Evolutionary conservation across 2,329 filamentous ascomycete species (phyloP).

Genomic region (Fusarium sterilihyphosum): DNA sequence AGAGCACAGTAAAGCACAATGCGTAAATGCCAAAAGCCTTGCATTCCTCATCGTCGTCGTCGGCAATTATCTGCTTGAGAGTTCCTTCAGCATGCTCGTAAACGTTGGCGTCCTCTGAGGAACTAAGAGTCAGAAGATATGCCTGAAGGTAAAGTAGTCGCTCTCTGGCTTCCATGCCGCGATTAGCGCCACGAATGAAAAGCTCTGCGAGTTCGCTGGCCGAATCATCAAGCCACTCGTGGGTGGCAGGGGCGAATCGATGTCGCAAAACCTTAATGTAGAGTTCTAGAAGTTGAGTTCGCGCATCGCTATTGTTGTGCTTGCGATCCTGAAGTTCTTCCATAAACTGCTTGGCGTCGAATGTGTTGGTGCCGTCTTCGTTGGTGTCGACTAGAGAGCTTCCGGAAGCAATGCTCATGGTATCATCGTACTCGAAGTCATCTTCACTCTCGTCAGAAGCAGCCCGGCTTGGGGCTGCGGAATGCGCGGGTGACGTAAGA

Average conservation of each 20-base stretch:
- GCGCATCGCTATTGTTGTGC: slow-evolving; percentile 76
- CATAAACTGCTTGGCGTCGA: slow-evolving; percentile 71
- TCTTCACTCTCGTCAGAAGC: slow-evolving; percentile 69
- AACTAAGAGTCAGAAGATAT: slow-evolving; percentile 74
- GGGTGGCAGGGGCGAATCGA: slow-evolving; percentile 47
- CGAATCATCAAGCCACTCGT: slow-evolving; percentile 63
- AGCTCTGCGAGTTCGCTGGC: slow-evolving; percentile 68
- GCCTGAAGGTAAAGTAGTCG: slow-evolving; percentile 76
- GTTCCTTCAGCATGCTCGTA: slow-evolving; percentile 44
- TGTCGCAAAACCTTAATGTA: slow-evolving; percentile 64
- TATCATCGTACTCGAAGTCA: slow-evolving; percentile 59
- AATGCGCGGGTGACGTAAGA: slow-evolving; percentile 66
- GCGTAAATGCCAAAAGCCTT: slow-evolving; percentile 78
- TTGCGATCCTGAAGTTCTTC: slow-evolving; percentile 79
- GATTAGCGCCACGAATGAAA: slow-evolving; percentile 76
- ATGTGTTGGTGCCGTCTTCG: slow-evolving; percentile 73
- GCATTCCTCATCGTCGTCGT: slow-evolving; percentile 71
- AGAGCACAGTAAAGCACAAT: slow-evolving; percentile 77
- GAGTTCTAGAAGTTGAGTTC: slow-evolving; percentile 60
- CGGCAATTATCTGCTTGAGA: slow-evolving; percentile 50
- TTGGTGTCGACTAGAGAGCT: slow-evolving; percentile 61
- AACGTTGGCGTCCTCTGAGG: slow-evolving; percentile 66
- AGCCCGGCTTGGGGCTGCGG: slow-evolving; percentile 68
- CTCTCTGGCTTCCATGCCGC: slow-evolving; percentile 75
- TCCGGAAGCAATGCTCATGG: slow-evolving; percentile 54